Evolutionary conservation across 441 rosid species (phyloP).

Genomic region (Mallotus japonicus): DNA sequence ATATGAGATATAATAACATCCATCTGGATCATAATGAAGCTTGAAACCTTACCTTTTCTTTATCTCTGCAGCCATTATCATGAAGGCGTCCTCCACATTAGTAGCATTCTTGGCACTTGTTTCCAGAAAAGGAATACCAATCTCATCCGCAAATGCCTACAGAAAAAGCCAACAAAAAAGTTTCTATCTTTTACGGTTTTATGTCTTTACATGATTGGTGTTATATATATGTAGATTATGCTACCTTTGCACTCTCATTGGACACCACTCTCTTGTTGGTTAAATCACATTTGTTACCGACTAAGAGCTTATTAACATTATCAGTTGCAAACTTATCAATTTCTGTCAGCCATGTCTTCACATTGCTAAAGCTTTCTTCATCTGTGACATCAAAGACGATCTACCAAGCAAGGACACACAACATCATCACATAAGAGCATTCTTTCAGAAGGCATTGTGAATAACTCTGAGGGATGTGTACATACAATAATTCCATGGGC

Average conservation of each 20-base stretch:
- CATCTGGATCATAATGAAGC: neutral
- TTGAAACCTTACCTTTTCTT: slow-evolving; percentile 17
- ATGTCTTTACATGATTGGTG: too few species aligned
- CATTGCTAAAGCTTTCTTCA: slow-evolving; percentile 29
- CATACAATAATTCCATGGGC: slow-evolving; percentile 30
- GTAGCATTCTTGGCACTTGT: slow-evolving; percentile 26
- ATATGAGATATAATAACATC: neutral
- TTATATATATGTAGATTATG: neutral
- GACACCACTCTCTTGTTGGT: slow-evolving; percentile 20
- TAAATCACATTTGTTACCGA: slow-evolving; percentile 29
- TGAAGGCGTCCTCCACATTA: slow-evolving; percentile 27
- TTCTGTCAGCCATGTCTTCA: slow-evolving; percentile 26
- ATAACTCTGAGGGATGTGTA: neutral
- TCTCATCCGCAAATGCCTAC: slow-evolving; percentile 30
- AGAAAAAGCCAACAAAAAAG: neutral
- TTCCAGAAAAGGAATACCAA: slow-evolving; percentile 28
- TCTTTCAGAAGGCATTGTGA: neutral
- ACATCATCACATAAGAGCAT: neutral
- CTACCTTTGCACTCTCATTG: slow-evolving; percentile 24
- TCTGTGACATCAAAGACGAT: slow-evolving; percentile 28
- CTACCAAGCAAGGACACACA: slow-evolving; percentile 8
- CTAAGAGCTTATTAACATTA: slow-evolving; percentile 25
- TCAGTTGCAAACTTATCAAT: slow-evolving; percentile 26
- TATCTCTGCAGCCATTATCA: slow-evolving; percentile 24
- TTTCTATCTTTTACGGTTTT: too few species aligned